phyloP scores from a whole-genome alignment of 306 rosid species.

The Rosa persica region DNA sequence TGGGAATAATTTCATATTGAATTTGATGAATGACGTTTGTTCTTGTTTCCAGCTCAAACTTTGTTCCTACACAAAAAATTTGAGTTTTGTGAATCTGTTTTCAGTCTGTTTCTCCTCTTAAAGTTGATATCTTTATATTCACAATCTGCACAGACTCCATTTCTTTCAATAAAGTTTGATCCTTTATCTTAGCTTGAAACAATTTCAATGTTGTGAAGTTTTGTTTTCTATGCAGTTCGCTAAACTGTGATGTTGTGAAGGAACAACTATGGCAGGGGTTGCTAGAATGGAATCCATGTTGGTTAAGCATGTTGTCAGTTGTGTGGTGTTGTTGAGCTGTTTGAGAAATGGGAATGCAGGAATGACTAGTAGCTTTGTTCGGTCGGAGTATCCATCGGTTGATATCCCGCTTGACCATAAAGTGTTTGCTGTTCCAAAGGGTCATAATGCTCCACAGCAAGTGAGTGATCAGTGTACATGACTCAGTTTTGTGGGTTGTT shows the following conservation, averaged over 20 bases:
- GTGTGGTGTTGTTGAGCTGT: constrained; percentile 44
- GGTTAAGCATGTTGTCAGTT: constrained; percentile 44
- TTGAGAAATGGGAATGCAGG: constrained; percentile 57
- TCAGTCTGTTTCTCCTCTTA: not conserved
- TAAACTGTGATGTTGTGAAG: constrained; percentile 29
- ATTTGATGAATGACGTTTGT: not conserved
- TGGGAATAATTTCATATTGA: not conserved
- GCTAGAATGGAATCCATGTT: constrained; percentile 36
- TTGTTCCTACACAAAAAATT: not conserved
- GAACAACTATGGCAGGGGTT: constrained; percentile 28
- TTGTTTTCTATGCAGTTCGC: constrained; percentile 33
- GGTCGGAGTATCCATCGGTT: constrained; percentile 68
- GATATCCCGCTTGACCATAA: constrained; percentile 73
- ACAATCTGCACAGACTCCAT: not conserved
- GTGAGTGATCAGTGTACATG: constrained; percentile 33
- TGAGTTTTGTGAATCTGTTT: not conserved
- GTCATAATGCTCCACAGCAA: constrained; percentile 91
- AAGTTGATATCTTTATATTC: not conserved
- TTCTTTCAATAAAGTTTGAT: not conserved
- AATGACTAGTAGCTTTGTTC: constrained; percentile 69
- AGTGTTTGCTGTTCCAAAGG: constrained; percentile 66
- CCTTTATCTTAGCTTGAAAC: not conserved
- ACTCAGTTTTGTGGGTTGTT: not conserved
- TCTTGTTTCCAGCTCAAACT: not conserved
- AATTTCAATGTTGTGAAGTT: not conserved